Evolutionary conservation across 345 rosid genomes (phyloP).

Genomic region (Dipteronia dyeriana): DNA sequence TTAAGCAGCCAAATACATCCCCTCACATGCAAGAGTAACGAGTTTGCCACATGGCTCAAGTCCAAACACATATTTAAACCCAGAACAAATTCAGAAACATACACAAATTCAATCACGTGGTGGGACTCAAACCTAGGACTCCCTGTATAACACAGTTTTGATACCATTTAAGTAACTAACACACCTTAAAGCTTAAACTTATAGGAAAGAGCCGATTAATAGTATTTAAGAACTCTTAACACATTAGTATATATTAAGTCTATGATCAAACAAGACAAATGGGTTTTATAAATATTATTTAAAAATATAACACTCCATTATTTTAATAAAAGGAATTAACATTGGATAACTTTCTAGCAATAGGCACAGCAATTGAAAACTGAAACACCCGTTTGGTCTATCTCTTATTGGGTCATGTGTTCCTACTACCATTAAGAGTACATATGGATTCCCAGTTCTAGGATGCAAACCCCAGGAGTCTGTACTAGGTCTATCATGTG

Average conservation of each 20-base stretch:
- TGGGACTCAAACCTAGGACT: no score
- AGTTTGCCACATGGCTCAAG: no score
- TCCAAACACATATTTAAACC: no score
- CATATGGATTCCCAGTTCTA: not conserved
- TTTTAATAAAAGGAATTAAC: not conserved
- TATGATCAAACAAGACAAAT: constrained; percentile 9
- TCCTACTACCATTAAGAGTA: not conserved
- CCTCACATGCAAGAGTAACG: no score
- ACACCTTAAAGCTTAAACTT: no score
- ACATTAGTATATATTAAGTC: not conserved
- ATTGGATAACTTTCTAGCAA: not conserved
- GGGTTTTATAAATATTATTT: not conserved
- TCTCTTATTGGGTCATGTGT: not conserved
- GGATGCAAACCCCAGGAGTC: not conserved
- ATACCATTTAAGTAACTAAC: no score
- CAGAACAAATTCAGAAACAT: no score
- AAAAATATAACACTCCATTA: not conserved
- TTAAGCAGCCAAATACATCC: no score
- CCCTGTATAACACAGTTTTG: no score
- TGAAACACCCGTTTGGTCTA: not conserved
- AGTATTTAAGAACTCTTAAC: no score
- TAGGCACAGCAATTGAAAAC: not conserved
- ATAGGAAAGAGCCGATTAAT: no score
- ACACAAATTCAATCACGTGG: no score
- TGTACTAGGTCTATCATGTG: not conserved